Percentiles rank a stretch among this genome's conserved stretches.
Evolutionary conservation across 2,329 filamentous ascomycete species (phyloP).

Genomic region (Curvularia spicifera): DNA sequence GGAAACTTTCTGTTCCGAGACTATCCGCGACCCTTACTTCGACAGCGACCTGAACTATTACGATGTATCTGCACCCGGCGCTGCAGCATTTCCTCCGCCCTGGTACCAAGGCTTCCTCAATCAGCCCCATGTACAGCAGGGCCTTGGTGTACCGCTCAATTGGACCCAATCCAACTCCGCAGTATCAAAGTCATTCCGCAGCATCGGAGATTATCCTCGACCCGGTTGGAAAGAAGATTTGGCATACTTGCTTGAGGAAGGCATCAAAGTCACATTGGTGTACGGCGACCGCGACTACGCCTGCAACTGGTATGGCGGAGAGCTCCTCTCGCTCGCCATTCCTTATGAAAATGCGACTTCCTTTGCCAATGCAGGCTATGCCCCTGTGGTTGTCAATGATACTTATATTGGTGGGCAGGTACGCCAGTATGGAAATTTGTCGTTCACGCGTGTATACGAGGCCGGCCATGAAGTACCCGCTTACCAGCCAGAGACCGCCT

Average conservation of each 20-base stretch:
- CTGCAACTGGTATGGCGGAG: constrained; percentile 73
- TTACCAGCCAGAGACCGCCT: constrained; percentile 57
- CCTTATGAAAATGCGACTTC: constrained; percentile 57
- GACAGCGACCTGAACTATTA: constrained; percentile 60
- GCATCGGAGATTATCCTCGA: constrained; percentile 58
- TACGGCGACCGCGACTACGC: constrained; percentile 51
- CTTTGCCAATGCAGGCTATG: constrained; percentile 74
- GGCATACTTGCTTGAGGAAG: constrained; percentile 60
- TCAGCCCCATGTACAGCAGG: constrained; percentile 60
- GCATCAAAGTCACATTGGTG: constrained; percentile 42
- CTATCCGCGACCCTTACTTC: constrained; percentile 56
- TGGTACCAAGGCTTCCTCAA: constrained; percentile 65
- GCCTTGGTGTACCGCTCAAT: constrained; percentile 65
- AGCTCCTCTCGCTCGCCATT: constrained; percentile 69
- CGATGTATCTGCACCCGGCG: constrained; percentile 61
- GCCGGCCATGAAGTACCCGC: constrained; percentile 61
- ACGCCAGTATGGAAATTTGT: constrained; percentile 74
- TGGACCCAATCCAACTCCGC: constrained; percentile 55
- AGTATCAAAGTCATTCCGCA: constrained; percentile 56
- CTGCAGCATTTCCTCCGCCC: constrained; percentile 48
- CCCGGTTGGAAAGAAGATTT: constrained; percentile 58
- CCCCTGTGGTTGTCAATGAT: constrained; percentile 71
- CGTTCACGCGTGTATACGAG: constrained; percentile 60
- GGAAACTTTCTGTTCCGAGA: constrained; percentile 53
- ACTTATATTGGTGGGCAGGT: constrained; percentile 74